A percentile compares a stretch with the other conserved stretches of the same genome.
These are phyloP conservation scores for Solanum neorickii DNA, from an alignment of 257 asterid species.

Conservation along the genomic window DNA sequence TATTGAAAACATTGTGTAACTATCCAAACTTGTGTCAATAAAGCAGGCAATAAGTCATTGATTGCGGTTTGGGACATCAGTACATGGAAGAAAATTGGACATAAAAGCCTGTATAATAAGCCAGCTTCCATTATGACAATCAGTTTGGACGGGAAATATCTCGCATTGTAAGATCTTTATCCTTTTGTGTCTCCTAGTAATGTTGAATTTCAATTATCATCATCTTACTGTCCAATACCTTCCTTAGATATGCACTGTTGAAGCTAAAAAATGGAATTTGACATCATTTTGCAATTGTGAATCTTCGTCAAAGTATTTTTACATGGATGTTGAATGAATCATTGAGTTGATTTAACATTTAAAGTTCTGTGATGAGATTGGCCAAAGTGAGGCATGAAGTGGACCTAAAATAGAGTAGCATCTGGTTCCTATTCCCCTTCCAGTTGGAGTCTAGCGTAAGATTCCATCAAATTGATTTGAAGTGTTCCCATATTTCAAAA, in stretches of 20 bases:
- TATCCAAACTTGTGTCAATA: background rate
- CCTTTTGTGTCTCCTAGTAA: background rate
- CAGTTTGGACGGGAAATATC: slow-evolving; percentile 94
- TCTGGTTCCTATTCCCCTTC: background rate
- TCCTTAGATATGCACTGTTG: background rate
- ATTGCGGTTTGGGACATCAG: slow-evolving; percentile 86
- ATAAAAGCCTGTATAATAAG: slow-evolving; percentile 63
- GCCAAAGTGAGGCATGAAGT: background rate
- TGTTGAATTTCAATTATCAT: background rate
- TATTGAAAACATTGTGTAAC: slow-evolving; percentile 6
- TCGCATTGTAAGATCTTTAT: slow-evolving; percentile 60
- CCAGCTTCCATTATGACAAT: slow-evolving; percentile 72
- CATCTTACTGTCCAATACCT: background rate
- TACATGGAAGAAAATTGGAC: slow-evolving; percentile 84
- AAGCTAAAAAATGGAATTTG: background rate
- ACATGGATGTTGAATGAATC: background rate
- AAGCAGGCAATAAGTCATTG: slow-evolving; percentile 65
- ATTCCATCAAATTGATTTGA: background rate
- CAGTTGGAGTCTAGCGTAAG: background rate
- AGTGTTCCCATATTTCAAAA: background rate
- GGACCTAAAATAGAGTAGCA: background rate
- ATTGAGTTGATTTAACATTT: background rate
- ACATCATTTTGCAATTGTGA: background rate
- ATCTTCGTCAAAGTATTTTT: background rate
- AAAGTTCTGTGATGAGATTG: background rate